A percentile compares a stretch with the other conserved stretches of the same genome.
Evolutionary conservation across 2,329 filamentous ascomycete species (phyloP).

Genomic region (Rugonectria rugulosa): DNA sequence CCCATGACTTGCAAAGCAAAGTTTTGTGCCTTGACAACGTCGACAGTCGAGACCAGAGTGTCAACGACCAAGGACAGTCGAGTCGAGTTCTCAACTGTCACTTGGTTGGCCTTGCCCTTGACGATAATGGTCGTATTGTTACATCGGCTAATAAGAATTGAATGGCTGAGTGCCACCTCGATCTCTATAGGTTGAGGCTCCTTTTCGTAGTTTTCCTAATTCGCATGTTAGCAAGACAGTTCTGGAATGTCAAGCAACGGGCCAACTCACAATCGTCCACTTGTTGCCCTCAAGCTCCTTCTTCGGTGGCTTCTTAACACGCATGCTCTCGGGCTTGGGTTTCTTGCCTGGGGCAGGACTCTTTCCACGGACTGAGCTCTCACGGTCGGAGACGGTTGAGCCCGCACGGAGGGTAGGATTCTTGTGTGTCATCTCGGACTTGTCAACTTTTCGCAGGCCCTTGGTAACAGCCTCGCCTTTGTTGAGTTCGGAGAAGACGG

Average conservation of each 20-base stretch:
- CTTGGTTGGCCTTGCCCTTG: conserved; percentile 94
- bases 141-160: conserved; percentile 90
- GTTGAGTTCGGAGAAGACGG: conserved; percentile 93
- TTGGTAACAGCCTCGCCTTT: conserved; percentile 88
- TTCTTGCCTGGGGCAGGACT: conserved; percentile 89
- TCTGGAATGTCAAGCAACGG: background rate
- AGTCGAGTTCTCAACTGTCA: conserved; percentile 90
- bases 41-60: conserved; percentile 86
- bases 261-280: conserved; percentile 77
- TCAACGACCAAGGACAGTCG: conserved; percentile 88
- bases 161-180: conserved; percentile 82
- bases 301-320: conserved; percentile 79
- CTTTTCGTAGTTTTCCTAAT: conserved; percentile 88
- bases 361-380: conserved; percentile 69
- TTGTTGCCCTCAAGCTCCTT: conserved; percentile 89
- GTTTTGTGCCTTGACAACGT: conserved; percentile 94
- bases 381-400: conserved; percentile 71
- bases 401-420: conserved; percentile 84
- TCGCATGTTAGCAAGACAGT: conserved; percentile 6
- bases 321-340: conserved; percentile 86
- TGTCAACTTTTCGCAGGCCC: conserved; percentile 90
- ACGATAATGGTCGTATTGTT: conserved; percentile 90
- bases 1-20: conserved; percentile 95
- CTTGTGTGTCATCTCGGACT: conserved; percentile 97
- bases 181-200: conserved; percentile 77